Evolutionary conservation across 176 grass and related monocot species (phyloP).

Genomic region (Ananas comosus): DNA sequence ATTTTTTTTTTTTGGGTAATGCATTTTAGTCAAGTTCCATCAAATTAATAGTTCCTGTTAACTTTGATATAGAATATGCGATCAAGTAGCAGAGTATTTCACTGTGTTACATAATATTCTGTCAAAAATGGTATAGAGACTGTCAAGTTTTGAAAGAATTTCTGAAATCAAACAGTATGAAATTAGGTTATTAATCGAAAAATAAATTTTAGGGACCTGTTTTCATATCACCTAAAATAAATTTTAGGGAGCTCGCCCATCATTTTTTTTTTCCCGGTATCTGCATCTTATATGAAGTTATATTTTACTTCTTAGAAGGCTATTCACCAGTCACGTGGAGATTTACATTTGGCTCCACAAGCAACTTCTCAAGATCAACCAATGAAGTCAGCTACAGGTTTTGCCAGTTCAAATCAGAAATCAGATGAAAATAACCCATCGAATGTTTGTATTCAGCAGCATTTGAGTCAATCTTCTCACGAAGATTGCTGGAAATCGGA

Average conservation of each 20-base stretch:
- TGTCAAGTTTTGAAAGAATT: too few species aligned
- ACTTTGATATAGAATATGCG: too few species aligned
- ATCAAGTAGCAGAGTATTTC: too few species aligned
- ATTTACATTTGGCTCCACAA: slow-evolving; percentile 21
- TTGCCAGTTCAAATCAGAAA: slow-evolving; percentile 21
- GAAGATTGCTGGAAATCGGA: slow-evolving; percentile 52
- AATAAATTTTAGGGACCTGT: too few species aligned
- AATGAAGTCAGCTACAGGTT: slow-evolving; percentile 15
- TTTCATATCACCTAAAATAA: too few species aligned
- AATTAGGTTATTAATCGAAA: too few species aligned
- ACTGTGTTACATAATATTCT: too few species aligned
- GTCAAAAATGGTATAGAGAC: too few species aligned
- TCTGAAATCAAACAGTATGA: too few species aligned
- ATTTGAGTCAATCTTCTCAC: slow-evolving; percentile 27
- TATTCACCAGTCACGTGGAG: slow-evolving; percentile 24
- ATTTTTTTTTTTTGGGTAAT: too few species aligned
- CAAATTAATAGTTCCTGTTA: too few species aligned
- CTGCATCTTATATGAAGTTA: slow-evolving; percentile 1
- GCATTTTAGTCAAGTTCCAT: too few species aligned
- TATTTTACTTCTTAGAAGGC: slow-evolving; percentile 19
- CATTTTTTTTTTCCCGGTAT: slow-evolving; percentile 1
- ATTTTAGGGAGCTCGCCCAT: background rate
- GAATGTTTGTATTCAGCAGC: slow-evolving; percentile 26
- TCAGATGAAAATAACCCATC: slow-evolving; percentile 27
- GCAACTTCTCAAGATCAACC: slow-evolving; percentile 28